Base-by-base conservation (phyloP, 164 flowering plant species). In the Kalanchoe fedtschenkoi region DNA sequence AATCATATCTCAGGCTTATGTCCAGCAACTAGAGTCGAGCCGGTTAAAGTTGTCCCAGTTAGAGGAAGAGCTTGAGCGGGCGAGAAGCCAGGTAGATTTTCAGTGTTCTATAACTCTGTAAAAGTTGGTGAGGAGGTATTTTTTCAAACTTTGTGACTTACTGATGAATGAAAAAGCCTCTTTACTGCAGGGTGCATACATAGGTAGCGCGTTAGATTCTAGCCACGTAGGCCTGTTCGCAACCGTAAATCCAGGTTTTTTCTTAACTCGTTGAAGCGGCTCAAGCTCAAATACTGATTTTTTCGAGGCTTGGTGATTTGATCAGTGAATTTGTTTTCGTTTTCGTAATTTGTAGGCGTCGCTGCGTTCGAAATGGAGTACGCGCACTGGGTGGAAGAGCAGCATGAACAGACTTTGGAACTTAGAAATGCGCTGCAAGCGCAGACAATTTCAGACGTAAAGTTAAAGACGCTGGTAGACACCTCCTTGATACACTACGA, bases 161-260 rank as follows among this genome's bases (percentile, higher is more conserved):
- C 32, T 21, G 24, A 76, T 30, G 34, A 22, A 15, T 43, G 28
- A 61, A 32, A 34, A 57, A 24, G 64, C 64, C 70, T 34, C 22
- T 56, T 67, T 21, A 46, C 51, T 77, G 67, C 75, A 82, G 84
- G 78, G 79, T 32, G 14, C 60, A 58, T 77, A 62, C 64, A 34
- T 66, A 15, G 69, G 76, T 33, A 66, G 71, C 56, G 53, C 60
- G 17, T 32, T 68, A 34, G 73, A 68, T 67, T 34, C 76, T 41
- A 68, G 68, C 46, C 72, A 65, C 47, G 38, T 70, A 30, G 79
- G 79, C 37, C 55, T 68, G 1, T 41, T 71, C 22, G 71, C 62
- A 62, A 58, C 70, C 14, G 43, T 70, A 28, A 77, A 76, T 41
- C 15, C 82, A 75, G 85, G 85, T 78, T 65, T 65, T 69, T 71